Base-by-base conservation (phyloP, 2,329 filamentous ascomycete genomes). In the Diplodia corticola region DNA sequence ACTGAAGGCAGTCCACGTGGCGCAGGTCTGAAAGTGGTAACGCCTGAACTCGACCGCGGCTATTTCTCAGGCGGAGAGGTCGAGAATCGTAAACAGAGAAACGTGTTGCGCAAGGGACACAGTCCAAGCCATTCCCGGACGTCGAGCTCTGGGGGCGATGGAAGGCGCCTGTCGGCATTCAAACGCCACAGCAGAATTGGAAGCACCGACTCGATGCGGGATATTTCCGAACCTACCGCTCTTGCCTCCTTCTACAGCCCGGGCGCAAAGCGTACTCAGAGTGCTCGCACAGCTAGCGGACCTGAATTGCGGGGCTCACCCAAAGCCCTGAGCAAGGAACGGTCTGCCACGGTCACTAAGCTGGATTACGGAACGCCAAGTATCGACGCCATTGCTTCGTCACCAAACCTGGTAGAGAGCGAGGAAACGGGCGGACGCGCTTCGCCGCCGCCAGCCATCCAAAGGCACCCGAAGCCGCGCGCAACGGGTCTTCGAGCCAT, bases 31-130 rank as follows among this genome's bases (percentile, higher is more conserved):
- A 75, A 71, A 55, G 69, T 74, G 37, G 68, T 73, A 35, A 75
- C 73, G 26, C 73, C 79, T 53, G 91, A 96, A 68, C 77, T 92
- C 17, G 95, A 98, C 73, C 87, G 92, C 40, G 94, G 93, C 26
- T 98, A 98, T 77, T 97, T 97, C 74, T 97, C 94, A 7, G 92
- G 93, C 3, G 91, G 90, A 17, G 94, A 98, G 73, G 83, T 88
- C 12, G 93, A 97, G 69, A 86, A 86, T 50, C 87, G 90, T 67
- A 88, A 86, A 71, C 51, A 59, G 17, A 86, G 91, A 53, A 96
- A 92, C 74, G 83, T 95, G 54, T 81, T 97, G 69, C 76, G 78
- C 26, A 92, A 91, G 77, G 96, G 95, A 80, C 89, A 91, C 44
- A 82, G 79, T 68, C 80, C 81, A 22, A 80, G 79, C 30, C 87